Evolutionary conservation across 768 basidiomycete genomes (phyloP), one percentile per base, ranked within the genome.

Genomic region (Suillus brevipes): DNA sequence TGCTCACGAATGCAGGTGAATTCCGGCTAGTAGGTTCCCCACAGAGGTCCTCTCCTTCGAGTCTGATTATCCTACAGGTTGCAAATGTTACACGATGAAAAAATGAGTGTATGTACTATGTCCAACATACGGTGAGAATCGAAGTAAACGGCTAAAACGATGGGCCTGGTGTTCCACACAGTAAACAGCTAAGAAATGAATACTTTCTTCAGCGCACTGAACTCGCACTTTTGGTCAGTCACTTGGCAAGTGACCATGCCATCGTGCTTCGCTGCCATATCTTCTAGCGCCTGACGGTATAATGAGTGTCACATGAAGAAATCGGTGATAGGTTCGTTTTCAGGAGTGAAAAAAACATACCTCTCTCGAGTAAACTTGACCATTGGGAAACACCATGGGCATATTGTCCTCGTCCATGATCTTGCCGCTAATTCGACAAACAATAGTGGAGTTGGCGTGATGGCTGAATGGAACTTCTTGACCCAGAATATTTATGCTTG

Each of bases 371-470:
- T 98, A 98, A 45, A 98, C 96, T 71, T 90, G 84, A 20, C 97
- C 96, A 67, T 93, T 88, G 3, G 95, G 91, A 69, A 97, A 93
- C 14, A 88, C 90, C 89, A 97, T 85, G 0, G 96, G 94, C 83
- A 90, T 89, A 70, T 96, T 96, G 73, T 95, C 89, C 68, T 89
- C 95, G 71, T 97, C 92, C 90, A 99, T 97, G 63, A 99, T 95
- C 74, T 89, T 89, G 31, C 97, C 95, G 67, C 86, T 94, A 71
- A 98, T 84, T 61, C 88, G 79, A 73, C 97, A 99, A 18, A 99
- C 96, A 62, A 99, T 93, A 0, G 94, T 97, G 25, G 95, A 97
- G 73, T 97, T 98, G 47, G 90, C 88, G 74, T 99, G 95, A 78
- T 99, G 96, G 69, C 92, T 93, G 73, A 86, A 89, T 1, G 97